Evolutionary conservation across 345 rosid genomes (phyloP), one percentile per base, ranked within the genome.

Genomic region (Dovyalis caffra): DNA sequence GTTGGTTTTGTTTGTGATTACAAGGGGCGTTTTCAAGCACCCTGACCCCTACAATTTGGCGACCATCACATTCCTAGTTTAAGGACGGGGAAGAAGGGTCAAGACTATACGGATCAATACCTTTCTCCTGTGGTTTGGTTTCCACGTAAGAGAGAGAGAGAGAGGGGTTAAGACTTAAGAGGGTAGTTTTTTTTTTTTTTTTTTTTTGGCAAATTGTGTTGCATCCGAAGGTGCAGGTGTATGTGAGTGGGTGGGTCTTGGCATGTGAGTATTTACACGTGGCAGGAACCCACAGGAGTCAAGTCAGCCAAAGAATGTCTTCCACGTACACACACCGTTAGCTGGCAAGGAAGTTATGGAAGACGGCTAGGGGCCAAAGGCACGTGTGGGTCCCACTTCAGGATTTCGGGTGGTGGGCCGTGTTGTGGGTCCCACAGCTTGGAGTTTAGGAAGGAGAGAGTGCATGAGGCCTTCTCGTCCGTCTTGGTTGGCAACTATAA

Each of bases 1-100:
- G 79, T 16, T 83, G 31, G 86, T 80, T 84, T 84, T 53, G 3
- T 18, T 20, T 16, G 23, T 23, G 29, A 40, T 78, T 81, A 78
- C 82, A 70, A 57, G 49, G 86, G 86, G 80, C 61, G 74, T 71
- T 62, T 60, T 16, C 11, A 16, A 21, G 57, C n/a, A 7, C 57
- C 57, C 57, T 23, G 15, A 6, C 49, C 18, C 45, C 49, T 18
- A 43, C 49, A 43, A 3, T 16, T 43, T 43, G 45, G n/a, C n/a
- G n/a, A n/a, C n/a, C n/a, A n/a, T n/a, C n/a, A n/a, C 7, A 37
- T 37, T 37, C 40, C 10, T 37, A 37, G 40, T 37, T 40, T 12
- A 40, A 40, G 16, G 16, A 40, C 16, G 0, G 47, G 47, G 47
- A 40, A 40, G 47, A 40, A 40, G 47, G 47, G 16, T 40, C 47